Percentiles rank a stretch among this genome's conserved stretches.
Conservation (phyloP, 2,329 filamentous ascomycete species). For the Alternaria arbusti region DNA sequence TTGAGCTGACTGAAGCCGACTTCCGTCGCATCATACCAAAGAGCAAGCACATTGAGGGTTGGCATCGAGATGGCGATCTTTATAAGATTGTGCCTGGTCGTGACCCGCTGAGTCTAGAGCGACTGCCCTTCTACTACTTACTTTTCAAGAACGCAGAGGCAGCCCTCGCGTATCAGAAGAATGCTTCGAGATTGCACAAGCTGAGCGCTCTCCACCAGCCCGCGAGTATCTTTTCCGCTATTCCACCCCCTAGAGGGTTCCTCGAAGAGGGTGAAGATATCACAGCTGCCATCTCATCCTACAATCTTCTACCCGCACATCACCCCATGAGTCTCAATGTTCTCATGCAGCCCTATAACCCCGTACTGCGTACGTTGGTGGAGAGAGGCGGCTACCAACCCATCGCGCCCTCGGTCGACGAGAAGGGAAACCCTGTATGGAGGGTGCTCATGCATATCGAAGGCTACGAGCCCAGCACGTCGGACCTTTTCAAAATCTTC, state of each 20-base stretch:
- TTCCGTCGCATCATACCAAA: conserved; percentile 71
- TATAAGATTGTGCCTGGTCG: conserved; percentile 69
- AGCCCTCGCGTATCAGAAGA: conserved; percentile 66
- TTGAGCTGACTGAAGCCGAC: conserved; percentile 67
- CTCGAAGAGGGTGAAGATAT: conserved; percentile 57
- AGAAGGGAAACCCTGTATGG: conserved; percentile 25
- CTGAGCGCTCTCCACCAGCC: conserved; percentile 55
- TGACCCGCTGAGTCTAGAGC: conserved; percentile 67
- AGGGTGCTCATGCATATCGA: conserved; percentile 46
- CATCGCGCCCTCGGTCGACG: conserved; percentile 28
- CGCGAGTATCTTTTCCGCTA: conserved; percentile 49
- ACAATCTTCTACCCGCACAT: conserved; percentile 53
- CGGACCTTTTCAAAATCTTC: conserved; percentile 39
- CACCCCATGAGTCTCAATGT: conserved; percentile 32
- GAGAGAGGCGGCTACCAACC: conserved; percentile 42
- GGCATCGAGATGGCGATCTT: conserved; percentile 65
- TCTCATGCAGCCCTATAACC: conserved; percentile 49
- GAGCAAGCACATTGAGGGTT: conserved; percentile 69
- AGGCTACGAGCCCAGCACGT: conserved; percentile 40
- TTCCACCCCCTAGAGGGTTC: conserved; percentile 52
- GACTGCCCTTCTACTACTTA: conserved; percentile 70
- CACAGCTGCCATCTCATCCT: conserved; percentile 51
- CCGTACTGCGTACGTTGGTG: conserved; percentile 47
- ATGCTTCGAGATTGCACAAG: conserved; percentile 59
- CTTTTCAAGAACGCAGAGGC: conserved; percentile 68